Conservation (phyloP, 495 filamentous ascomycete species). For the Annulohypoxylon maeteangense region DNA sequence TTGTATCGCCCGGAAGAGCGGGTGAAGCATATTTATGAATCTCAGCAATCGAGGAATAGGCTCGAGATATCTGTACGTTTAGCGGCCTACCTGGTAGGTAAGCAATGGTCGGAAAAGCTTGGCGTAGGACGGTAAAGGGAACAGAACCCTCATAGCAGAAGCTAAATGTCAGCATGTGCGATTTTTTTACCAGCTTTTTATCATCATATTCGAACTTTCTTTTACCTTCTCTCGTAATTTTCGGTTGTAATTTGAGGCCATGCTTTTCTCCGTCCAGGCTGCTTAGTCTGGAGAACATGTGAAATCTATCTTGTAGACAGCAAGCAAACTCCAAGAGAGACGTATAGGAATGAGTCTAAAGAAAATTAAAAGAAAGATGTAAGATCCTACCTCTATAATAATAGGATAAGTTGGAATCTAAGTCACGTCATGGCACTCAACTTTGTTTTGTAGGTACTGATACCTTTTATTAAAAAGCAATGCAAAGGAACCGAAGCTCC, state of each 20-base stretch:
- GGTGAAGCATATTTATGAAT: background rate
- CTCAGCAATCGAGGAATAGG: too few relatives aligned
- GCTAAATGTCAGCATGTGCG: too few relatives aligned
- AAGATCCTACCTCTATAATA: background rate
- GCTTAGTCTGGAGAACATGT: background rate
- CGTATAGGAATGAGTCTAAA: background rate
- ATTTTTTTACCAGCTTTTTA: too few relatives aligned
- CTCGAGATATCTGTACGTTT: background rate
- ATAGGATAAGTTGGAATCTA: background rate
- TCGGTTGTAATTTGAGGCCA: background rate
- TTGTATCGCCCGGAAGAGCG: background rate
- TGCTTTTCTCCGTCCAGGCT: background rate
- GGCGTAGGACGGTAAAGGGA: background rate
- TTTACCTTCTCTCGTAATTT: background rate
- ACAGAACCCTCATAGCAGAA: background rate
- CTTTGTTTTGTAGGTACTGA: conserved; percentile 21
- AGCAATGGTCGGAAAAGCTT: background rate
- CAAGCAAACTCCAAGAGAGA: background rate
- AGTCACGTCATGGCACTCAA: conserved; percentile 4
- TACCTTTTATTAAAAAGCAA: conserved; percentile 6
- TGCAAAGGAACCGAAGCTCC: background rate
- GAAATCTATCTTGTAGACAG: background rate
- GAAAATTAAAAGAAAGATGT: background rate
- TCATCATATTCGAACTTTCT: background rate
- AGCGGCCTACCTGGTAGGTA: background rate